Percentiles rank a stretch among this genome's conserved stretches.
These are phyloP conservation scores for Fusarium gaditjirri DNA, from an alignment of 2,329 filamentous ascomycete genomes.

Conservation along the genomic window DNA sequence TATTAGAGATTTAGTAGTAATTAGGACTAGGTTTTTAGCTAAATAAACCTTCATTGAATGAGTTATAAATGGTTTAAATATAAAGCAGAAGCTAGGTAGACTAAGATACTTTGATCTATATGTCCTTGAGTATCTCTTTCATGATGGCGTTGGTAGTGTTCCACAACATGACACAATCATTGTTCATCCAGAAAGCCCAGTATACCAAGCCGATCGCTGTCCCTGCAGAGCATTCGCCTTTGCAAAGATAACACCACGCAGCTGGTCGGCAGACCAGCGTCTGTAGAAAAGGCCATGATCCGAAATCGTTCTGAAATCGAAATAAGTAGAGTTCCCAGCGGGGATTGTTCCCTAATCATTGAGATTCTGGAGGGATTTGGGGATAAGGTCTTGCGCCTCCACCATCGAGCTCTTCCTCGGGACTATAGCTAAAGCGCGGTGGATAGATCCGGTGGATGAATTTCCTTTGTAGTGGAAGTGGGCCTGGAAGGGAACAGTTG, in stretches of 20 bases:
- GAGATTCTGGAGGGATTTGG: background rate
- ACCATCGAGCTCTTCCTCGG: background rate
- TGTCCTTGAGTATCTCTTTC: background rate
- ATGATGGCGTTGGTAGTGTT: background rate
- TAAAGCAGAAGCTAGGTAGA: background rate
- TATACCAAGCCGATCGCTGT: background rate
- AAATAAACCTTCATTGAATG: too few relatives aligned
- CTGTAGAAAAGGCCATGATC: background rate
- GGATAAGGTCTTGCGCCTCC: background rate
- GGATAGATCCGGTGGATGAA: background rate
- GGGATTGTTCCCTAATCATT: background rate
- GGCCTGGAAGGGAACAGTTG: background rate
- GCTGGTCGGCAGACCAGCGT: background rate
- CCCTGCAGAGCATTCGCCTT: background rate
- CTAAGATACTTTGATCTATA: rapidly evolving
- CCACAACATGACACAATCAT: background rate
- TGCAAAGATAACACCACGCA: background rate
- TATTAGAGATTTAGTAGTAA: too few relatives aligned
- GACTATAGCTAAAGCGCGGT: background rate
- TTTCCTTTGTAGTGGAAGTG: background rate
- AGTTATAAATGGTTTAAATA: too few relatives aligned
- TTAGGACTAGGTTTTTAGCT: too few relatives aligned
- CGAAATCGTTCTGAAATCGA: background rate
- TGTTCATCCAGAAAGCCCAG: background rate
- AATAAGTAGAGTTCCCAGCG: rapidly evolving